Evolutionary conservation across 768 basidiomycete genomes (phyloP).

Genomic region (Termitomyces sp.): DNA sequence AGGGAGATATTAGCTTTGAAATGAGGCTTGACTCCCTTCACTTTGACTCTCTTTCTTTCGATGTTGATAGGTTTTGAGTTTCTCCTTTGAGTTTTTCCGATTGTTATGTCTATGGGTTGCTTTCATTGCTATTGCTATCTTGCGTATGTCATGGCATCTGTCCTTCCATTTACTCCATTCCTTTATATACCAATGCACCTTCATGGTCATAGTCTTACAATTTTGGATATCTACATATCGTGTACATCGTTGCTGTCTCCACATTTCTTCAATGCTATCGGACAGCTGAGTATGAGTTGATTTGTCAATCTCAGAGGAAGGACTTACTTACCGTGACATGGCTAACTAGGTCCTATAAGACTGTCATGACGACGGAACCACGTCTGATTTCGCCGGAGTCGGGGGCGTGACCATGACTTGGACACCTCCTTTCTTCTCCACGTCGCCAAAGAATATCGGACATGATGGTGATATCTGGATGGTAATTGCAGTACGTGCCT

Average conservation of each 20-base stretch:
- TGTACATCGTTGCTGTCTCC: constrained; percentile 3
- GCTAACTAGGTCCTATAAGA: neutral
- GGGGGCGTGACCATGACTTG: constrained; percentile 29
- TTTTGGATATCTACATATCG: constrained; percentile 7
- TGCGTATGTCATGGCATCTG: neutral
- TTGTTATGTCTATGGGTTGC: neutral
- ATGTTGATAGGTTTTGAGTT: constrained; percentile 49
- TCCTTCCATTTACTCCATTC: neutral
- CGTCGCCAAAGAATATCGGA: constrained; percentile 23
- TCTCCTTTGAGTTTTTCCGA: neutral
- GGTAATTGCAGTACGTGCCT: neutral
- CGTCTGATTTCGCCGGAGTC: constrained; percentile 22
- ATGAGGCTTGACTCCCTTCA: constrained; percentile 71
- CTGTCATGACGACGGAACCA: neutral
- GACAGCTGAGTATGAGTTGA: too few species aligned
- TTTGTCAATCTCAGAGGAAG: neutral
- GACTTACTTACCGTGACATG: too few species aligned
- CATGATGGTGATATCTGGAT: constrained; percentile 26
- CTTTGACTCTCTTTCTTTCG: constrained; percentile 69
- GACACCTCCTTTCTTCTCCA: constrained; percentile 16
- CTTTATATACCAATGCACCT: neutral
- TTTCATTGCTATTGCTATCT: neutral
- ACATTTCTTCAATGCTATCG: neutral
- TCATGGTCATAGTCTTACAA: neutral
- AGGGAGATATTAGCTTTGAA: constrained; percentile 48